Evolutionary conservation across 306 rosid genomes (phyloP).

Genomic region (Arachis hypogaea): DNA sequence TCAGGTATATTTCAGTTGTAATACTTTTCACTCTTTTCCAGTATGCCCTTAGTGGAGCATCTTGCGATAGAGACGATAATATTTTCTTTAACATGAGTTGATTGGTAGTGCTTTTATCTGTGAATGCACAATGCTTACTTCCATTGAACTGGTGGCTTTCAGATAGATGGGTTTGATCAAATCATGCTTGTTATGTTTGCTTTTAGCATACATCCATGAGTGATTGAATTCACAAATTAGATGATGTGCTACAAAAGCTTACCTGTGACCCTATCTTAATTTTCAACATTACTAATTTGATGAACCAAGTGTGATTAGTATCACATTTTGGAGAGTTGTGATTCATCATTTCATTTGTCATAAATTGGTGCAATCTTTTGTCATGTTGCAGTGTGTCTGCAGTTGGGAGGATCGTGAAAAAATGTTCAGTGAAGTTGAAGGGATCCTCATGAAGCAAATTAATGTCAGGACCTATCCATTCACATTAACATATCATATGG

Average conservation of each 20-base stretch:
- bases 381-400: conserved; percentile 78
- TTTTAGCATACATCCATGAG: neutral
- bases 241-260: neutral
- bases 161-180: neutral
- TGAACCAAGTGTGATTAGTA: neutral
- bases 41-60: neutral
- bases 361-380: conserved; percentile 22
- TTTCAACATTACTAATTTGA: neutral
- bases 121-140: neutral
- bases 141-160: conserved; percentile 13
- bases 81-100: neutral
- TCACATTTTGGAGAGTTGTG: conserved; percentile 1
- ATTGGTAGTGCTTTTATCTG: conserved; percentile 10
- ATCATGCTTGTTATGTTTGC: neutral
- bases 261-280: conserved; percentile 3
- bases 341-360: conserved; percentile 6
- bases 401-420: conserved; percentile 97
- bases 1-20: conserved; percentile 57
- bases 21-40: neutral
- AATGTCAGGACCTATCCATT: conserved; percentile 58
- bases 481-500: neutral
- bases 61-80: neutral
- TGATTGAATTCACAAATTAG: conserved; percentile 12
- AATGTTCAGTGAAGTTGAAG: conserved; percentile 92
- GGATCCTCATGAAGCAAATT: conserved; percentile 85